Evolutionary conservation across 2,329 filamentous ascomycete genomes (phyloP), one percentile per base, ranked within the genome.

Genomic region (Harringtonia lauricola): DNA sequence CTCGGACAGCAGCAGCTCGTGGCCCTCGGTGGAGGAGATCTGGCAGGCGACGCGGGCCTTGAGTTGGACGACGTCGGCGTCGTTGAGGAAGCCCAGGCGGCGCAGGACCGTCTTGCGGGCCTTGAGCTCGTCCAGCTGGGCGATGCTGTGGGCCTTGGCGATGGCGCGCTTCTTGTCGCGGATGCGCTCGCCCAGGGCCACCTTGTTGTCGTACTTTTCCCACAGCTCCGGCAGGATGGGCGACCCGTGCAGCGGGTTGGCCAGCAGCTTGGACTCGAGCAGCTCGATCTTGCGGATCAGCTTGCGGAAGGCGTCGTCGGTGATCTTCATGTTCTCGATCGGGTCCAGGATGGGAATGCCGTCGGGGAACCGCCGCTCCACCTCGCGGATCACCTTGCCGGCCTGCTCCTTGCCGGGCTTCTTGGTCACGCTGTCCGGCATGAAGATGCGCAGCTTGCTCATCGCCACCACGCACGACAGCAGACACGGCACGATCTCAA

Each of bases 41-140:
- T 98, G 90, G 64, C 92, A 98, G 2, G 92, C 92, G 3, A 96
- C 94, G 44, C 94, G 86, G 12, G 90, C 92, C 67, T 98, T 98
- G 57, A 96, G 76, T 66, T 96, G 85, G 9, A 98, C 89, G 1
- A 98, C 89, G 60, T 96, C 92, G 42, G 80, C 76, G 47, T 96
- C 92, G 59, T 95, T 94, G 64, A 95, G 94, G 65, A 98, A 98
- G 5, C 86, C 87, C 12, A 98, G 76, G 43, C 92, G 86, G 38
- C 94, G 86, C 26, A 98, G 74, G 5, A 98, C 92, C 53, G 92
- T 83, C 69, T 95, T 98, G 49, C 92, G 83, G 50, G 86, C 88
- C 68, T 96, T 96, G 48, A 98, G 75, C 64, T 98, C 92, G 55
- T 98, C 92, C 50, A 96, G 74, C 62, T 98, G 90, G 46, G 92